Evolutionary conservation across 2,329 filamentous ascomycete genomes (phyloP), one percentile per base, ranked within the genome.

Genomic region (Clonostachys rosea): DNA sequence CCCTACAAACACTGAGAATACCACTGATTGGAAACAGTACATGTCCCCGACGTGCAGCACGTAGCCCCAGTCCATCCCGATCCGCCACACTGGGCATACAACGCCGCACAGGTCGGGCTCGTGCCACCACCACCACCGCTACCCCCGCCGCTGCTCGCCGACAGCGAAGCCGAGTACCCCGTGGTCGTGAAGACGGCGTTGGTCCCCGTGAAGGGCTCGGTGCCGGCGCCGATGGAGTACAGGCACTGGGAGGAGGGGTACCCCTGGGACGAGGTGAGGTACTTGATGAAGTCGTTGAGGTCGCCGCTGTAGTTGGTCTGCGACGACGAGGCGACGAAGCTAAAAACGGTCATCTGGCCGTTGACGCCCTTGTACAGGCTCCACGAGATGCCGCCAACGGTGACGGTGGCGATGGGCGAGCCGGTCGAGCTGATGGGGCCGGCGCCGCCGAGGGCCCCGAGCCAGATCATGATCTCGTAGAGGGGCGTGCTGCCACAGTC

Each of bases 381-480:
- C 73, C 76, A 86, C 30, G 55, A 63, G 37, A 66, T 60, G 42
- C 77, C 79, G 54, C 72, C 59, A 39, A 55, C 35, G 56, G 36
- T 76, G 20, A 74, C 66, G 1, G 69, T 77, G 4, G 71, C 77
- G 50, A 81, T 68, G 3, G 74, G 54, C 16, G 64, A 67, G 44
- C 79, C 79, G 11, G 50, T 50, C 5, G 50, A 48, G 24, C 53
- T 56, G 34, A 70, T 75, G 47, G 65, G 60, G 45, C 71, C 74
- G 56, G 84, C 81, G 20, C 79, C 78, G 6, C 79, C 78, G 3
- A 49, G 43, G 43, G 47, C 43, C 18, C 40, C 55, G 33, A 47
- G 60, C 82, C 83, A 86, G 53, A 86, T 73, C 82, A 86, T 86
- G 55, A 86, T 68, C 63, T 86, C 83, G 57, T 79, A 84, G 33